Percentiles rank a stretch among this genome's conserved stretches.
phyloP scores from a whole-genome alignment of 129 eudicot species.

The Pulicaria dysenterica region DNA sequence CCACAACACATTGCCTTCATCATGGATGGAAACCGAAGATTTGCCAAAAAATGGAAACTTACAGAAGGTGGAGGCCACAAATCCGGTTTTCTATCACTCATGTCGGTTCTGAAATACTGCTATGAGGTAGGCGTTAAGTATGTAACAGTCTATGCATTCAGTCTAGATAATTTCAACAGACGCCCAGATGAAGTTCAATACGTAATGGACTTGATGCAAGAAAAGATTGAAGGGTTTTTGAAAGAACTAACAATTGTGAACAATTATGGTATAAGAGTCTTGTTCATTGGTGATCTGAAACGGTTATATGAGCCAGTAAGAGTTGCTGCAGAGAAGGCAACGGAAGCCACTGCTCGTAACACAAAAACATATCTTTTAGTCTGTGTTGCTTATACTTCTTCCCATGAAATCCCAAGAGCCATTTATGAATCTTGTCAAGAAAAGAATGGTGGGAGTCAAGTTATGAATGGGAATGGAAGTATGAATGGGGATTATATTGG shows the following conservation, averaged over 20 bases:
- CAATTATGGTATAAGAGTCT: conserved; percentile 49
- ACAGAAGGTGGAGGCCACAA: conserved; percentile 65
- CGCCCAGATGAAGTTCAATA: conserved; percentile 60
- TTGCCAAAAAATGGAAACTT: conserved; percentile 47
- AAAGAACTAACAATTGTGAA: conserved; percentile 49
- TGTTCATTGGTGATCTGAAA: conserved; percentile 60
- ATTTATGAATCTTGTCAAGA: conserved; percentile 51
- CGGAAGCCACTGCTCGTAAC: conserved; percentile 50
- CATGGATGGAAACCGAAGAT: conserved; percentile 77
- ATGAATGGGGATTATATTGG: background rate
- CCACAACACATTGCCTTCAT: conserved; percentile 70
- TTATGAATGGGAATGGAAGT: conserved; percentile 19
- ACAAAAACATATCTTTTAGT: conserved; percentile 39
- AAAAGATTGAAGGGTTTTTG: conserved; percentile 64
- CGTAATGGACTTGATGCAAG: conserved; percentile 69
- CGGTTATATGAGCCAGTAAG: conserved; percentile 53
- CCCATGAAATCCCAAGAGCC: conserved; percentile 63
- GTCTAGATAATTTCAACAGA: conserved; percentile 67
- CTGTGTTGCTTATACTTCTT: conserved; percentile 66
- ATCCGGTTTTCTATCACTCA: conserved; percentile 62
- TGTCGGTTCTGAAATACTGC: conserved; percentile 68
- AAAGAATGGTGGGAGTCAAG: conserved; percentile 18
- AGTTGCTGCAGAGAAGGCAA: conserved; percentile 55
- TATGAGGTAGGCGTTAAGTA: conserved; percentile 59
- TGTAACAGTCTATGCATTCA: conserved; percentile 57